Base-by-base conservation (phyloP, 1,139 yeast genomes). In the Taiozyma sp. region DNA sequence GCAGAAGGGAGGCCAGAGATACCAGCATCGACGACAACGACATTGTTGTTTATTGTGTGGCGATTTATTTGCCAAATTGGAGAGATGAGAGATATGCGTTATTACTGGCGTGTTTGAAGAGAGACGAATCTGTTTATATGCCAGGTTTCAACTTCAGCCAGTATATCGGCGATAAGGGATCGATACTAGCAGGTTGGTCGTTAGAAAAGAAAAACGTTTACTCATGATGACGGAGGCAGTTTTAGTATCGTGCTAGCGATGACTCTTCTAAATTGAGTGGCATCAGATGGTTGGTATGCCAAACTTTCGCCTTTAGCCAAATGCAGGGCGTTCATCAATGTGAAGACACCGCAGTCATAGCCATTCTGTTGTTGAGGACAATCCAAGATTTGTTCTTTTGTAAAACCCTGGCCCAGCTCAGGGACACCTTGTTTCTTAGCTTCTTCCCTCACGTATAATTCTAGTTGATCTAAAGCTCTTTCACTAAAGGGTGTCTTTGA, bases 331-430 rank as follows among this genome's bases (percentile, higher is more conserved):
- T 86, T 85, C 50, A 89, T 80, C 66, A 97, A 87, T 9, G 95
- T 80, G 63, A 91, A 93, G 1, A 93, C 96, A 1, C 99, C 99
- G 70, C 99, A 95, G 66, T 95, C 99, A 58, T 68, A 88, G 0
- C 97, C 97, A 64, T 95, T 95, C 34, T 76, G 73, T 66, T 95
- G 99, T 59, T 85, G 89, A 0, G 99, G 99, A 39, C 91, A 80
- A 28, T 74, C 71, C 39, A 73, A 32, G 2, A 57, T 24, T 51
- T 68, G 72, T 26, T 67, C 49, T 63, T 70, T 2, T 70, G 71
- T 42, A 61, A 57, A 43, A 68, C 65, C 52, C 64, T 61, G 56
- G 0, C 56, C 58, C 3, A 55, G 4, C 19, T 48, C 76, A 74
- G 28, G 65, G 53, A 43, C 64, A 1, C 70, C 71, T 50, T 70